Evolutionary conservation across 441 rosid genomes (phyloP).

Genomic region (Metrosideros polymorpha): DNA sequence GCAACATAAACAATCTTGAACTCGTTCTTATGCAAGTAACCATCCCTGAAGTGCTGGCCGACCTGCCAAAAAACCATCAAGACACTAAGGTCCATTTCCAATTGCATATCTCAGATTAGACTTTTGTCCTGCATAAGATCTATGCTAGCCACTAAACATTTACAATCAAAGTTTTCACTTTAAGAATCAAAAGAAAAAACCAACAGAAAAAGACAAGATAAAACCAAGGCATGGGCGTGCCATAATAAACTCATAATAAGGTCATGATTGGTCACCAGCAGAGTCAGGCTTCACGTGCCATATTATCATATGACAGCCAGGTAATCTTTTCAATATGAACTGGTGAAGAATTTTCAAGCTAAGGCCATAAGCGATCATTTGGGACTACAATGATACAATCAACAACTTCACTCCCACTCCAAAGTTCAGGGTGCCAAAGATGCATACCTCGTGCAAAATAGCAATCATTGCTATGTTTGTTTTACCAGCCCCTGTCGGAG

Average conservation of each 20-base stretch:
- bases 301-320: background rate
- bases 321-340: background rate
- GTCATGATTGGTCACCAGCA: background rate
- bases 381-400: background rate
- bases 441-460: conserved; percentile 76
- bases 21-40: conserved; percentile 87
- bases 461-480: conserved; percentile 98
- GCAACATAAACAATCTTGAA: conserved; percentile 98
- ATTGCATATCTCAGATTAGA: background rate
- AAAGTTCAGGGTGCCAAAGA: background rate
- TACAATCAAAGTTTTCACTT: background rate
- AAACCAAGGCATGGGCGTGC: background rate
- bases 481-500: conserved; percentile 99
- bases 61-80: conserved; percentile 42
- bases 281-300: background rate
- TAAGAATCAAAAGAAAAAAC: background rate
- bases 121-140: background rate
- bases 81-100: background rate
- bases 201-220: background rate
- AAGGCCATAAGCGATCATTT: background rate
- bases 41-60: conserved; percentile 93
- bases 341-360: background rate
- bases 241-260: background rate
- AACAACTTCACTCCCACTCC: background rate
- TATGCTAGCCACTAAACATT: background rate